Evolutionary conservation across 1,284 basidiomycete genomes (phyloP).

Genomic region (Rhodotorula sp.): DNA sequence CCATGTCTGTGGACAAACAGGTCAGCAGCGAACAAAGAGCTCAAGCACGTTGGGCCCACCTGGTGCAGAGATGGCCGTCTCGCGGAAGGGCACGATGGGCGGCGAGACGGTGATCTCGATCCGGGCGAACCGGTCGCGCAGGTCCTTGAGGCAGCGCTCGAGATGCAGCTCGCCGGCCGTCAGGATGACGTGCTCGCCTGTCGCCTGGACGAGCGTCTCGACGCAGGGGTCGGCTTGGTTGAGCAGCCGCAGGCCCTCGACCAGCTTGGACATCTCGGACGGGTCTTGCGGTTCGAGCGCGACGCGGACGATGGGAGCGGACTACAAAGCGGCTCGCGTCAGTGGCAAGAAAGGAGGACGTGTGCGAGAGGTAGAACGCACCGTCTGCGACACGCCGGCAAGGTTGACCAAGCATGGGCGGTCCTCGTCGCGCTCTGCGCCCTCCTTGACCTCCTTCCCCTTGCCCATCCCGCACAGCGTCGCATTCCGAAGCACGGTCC

Average conservation of each 20-base stretch:
- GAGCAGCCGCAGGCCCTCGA: slow-evolving; percentile 82
- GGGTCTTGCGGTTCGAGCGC: slow-evolving; percentile 87
- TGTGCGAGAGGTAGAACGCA: slow-evolving; percentile 51
- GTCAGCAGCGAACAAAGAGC: background rate
- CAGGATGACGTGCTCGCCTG: slow-evolving; percentile 95
- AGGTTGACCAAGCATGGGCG: slow-evolving; percentile 70
- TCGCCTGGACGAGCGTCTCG: slow-evolving; percentile 93
- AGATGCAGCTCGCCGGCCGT: slow-evolving; percentile 95
- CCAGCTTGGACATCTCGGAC: slow-evolving; percentile 86
- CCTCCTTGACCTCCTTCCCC: slow-evolving; percentile 51
- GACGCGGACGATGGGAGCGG: slow-evolving; percentile 89
- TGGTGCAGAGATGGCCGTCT: slow-evolving; percentile 79
- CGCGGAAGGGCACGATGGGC: slow-evolving; percentile 96
- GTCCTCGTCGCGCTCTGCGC: slow-evolving; percentile 55
- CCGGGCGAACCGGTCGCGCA: slow-evolving; percentile 90
- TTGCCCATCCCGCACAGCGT: slow-evolving; percentile 68
- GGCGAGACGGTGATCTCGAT: slow-evolving; percentile 90
- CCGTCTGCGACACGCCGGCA: slow-evolving; percentile 71
- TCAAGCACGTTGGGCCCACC: slow-evolving; percentile 56
- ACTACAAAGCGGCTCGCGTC: slow-evolving; percentile 53
- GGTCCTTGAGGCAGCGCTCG: slow-evolving; percentile 94
- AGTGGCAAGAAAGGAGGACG: background rate
- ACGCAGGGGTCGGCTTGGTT: slow-evolving; percentile 97
- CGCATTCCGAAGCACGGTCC: slow-evolving; percentile 84
- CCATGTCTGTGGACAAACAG: slow-evolving; percentile 65